A percentile compares a stretch with the other conserved stretches of the same genome.
phyloP scores from a whole-genome alignment of 2,329 filamentous ascomycete species.

The Aspergillus carbonarius region DNA sequence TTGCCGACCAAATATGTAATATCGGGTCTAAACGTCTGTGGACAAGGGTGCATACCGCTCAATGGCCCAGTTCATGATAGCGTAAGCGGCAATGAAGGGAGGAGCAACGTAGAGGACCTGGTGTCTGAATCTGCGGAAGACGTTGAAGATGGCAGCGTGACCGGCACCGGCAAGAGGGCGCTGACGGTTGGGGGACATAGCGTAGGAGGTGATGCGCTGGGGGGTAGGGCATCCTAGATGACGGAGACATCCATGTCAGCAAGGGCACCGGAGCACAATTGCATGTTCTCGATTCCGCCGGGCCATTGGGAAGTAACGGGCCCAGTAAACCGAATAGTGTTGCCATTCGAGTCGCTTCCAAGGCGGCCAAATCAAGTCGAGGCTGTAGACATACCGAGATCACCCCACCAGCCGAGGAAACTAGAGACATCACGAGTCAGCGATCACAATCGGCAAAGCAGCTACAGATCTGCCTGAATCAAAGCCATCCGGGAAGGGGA shows the following conservation, averaged over 20 bases:
- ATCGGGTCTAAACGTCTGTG: background rate
- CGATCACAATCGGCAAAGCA: background rate
- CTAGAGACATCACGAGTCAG: conserved; percentile 47
- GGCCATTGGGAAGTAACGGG: background rate
- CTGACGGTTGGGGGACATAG: conserved; percentile 83
- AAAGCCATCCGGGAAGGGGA: background rate
- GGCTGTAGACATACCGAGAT: conserved; percentile 62
- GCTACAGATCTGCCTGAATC: background rate
- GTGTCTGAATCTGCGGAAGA: conserved; percentile 76
- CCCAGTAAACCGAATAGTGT: background rate
- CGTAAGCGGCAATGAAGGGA: conserved; percentile 75
- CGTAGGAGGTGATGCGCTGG: conserved; percentile 67
- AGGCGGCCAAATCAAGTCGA: conserved; percentile 6
- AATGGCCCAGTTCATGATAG: conserved; percentile 83
- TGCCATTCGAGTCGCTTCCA: background rate
- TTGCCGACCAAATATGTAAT: background rate
- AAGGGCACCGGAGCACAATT: background rate
- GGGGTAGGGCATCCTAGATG: conserved; percentile 37
- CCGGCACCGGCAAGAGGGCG: conserved; percentile 75
- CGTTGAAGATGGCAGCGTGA: conserved; percentile 91
- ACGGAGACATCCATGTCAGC: background rate
- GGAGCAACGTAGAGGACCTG: conserved; percentile 90
- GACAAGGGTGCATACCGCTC: conserved; percentile 66
- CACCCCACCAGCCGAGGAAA: conserved; percentile 73
- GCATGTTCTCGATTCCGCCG: background rate